Evolutionary conservation across 352 stramenopile genomes (phyloP).

Genomic region (Globisporangium heterothallicum): DNA sequence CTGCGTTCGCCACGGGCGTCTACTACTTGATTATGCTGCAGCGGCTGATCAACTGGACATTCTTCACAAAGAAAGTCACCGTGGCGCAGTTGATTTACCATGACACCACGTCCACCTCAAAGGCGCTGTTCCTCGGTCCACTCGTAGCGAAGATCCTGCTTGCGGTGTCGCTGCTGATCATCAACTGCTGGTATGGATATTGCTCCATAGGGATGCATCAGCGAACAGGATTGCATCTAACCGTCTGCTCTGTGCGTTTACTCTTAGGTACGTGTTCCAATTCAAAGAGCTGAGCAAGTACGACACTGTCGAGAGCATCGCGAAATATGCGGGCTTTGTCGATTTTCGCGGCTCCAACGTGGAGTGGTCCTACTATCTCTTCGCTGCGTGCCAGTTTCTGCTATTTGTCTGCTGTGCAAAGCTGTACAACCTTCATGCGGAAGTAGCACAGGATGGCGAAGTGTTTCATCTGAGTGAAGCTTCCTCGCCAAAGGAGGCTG

Average conservation of each 20-base stretch:
- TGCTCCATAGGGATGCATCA: not conserved
- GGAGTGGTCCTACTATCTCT: slow-evolving; percentile 68
- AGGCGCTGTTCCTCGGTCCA: slow-evolving; percentile 42
- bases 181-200: slow-evolving; percentile 40
- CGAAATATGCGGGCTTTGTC: slow-evolving; percentile 52
- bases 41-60: slow-evolving; percentile 62
- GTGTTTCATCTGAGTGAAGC: slow-evolving; percentile 5
- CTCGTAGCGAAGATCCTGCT: slow-evolving; percentile 37
- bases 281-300: slow-evolving; percentile 34
- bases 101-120: slow-evolving; percentile 10
- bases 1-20: slow-evolving; percentile 41
- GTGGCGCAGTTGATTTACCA: slow-evolving; percentile 43
- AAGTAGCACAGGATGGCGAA: slow-evolving; percentile 12
- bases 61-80: slow-evolving; percentile 53
- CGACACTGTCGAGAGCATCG: slow-evolving; percentile 26
- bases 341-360: slow-evolving; percentile 40
- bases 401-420: slow-evolving; percentile 60
- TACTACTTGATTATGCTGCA: slow-evolving; percentile 59
- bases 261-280: slow-evolving; percentile 45
- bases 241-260: not conserved
- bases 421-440: slow-evolving; percentile 56
- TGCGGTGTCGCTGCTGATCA: slow-evolving; percentile 35
- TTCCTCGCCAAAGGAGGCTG: slow-evolving; percentile 4
- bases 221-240: not conserved
- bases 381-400: slow-evolving; percentile 44